Evolutionary conservation across 2,329 filamentous ascomycete species (phyloP).

Genomic region (Neonectria punicea): DNA sequence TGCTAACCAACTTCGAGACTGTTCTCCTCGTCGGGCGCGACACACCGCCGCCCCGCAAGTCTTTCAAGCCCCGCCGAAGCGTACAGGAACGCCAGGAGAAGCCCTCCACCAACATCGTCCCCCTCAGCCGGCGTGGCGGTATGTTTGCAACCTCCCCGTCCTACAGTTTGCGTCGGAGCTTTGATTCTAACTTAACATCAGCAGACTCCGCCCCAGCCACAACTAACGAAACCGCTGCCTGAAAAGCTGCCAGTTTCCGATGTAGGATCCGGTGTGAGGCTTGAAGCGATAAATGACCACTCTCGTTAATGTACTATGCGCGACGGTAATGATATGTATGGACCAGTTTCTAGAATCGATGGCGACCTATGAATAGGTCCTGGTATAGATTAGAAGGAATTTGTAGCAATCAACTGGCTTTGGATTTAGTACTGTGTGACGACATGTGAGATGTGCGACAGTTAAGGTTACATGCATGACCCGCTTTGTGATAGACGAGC

Average conservation of each 20-base stretch:
- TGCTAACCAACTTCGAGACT: not conserved
- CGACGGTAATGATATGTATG: not conserved
- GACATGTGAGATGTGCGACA: not conserved
- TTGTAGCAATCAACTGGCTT: not conserved
- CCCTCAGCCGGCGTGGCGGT: not conserved
- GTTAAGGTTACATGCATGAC: not conserved
- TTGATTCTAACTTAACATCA: not conserved
- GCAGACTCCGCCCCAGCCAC: too few relatives aligned
- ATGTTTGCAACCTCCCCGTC: not conserved
- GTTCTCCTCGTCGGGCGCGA: not conserved
- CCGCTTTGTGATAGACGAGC: too few relatives aligned
- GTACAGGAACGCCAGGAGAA: not conserved
- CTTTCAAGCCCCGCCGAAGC: not conserved
- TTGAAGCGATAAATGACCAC: not conserved
- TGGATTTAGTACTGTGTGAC: not conserved
- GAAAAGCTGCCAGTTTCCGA: not conserved
- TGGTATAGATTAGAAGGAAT: not conserved
- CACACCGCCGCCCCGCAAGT: not conserved
- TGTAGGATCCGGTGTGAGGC: not conserved
- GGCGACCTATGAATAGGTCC: not conserved
- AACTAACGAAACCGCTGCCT: not conserved
- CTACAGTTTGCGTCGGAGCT: too few relatives aligned
- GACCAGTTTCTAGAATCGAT: not conserved
- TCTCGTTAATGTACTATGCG: not conserved
- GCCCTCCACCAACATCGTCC: not conserved